phyloP scores from a whole-genome alignment of 495 filamentous ascomycete genomes.

The Aspergillus sparsus region DNA sequence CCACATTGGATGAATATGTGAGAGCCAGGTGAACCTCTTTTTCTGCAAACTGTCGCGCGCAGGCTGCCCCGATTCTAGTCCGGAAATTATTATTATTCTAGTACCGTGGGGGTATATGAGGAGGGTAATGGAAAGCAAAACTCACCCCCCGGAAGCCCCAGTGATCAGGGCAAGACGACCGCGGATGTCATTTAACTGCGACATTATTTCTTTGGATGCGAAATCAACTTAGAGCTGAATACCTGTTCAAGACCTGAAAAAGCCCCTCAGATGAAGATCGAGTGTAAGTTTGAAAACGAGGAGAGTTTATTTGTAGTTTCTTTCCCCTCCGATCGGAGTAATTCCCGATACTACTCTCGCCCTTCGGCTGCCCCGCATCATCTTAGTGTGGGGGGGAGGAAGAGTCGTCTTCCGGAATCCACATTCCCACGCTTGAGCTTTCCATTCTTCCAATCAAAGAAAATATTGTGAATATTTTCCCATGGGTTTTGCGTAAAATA shows the following conservation, averaged over 20 bases:
- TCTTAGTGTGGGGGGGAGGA: conserved; percentile 13
- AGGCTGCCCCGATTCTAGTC: conserved; percentile 60
- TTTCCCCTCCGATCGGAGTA: conserved; percentile 23
- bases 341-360: conserved; percentile 15
- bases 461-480: too few relatives aligned
- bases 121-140: conserved; percentile 14
- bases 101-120: neutral
- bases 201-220: neutral
- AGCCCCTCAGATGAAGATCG: neutral
- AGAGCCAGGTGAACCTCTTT: conserved; percentile 59
- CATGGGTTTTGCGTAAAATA: too few relatives aligned
- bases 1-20: conserved; percentile 57
- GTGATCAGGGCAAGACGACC: conserved; percentile 64
- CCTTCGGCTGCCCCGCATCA: conserved; percentile 18
- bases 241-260: neutral
- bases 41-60: conserved; percentile 54
- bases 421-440: neutral
- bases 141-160: conserved; percentile 66
- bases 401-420: neutral
- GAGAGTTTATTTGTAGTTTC: conserved; percentile 2
- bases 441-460: neutral
- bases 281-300: neutral
- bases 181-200: conserved; percentile 50
- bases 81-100: neutral
- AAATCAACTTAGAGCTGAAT: neutral